Evolutionary conservation across 768 basidiomycete species (phyloP), one percentile per base, ranked within the genome.

Genomic region (Auricularia sp.): DNA sequence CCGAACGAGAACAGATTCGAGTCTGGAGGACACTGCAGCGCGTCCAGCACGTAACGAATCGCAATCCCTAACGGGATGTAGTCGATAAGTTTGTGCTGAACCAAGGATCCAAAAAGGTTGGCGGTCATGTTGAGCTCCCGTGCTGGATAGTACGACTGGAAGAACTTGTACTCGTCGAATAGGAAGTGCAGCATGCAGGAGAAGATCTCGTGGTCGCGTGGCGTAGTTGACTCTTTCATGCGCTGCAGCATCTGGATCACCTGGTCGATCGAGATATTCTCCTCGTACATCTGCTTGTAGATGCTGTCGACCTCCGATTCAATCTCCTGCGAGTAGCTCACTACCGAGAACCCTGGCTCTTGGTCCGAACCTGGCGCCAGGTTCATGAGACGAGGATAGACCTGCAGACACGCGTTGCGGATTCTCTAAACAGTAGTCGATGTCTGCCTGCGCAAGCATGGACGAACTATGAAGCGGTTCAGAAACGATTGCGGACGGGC

Each of bases 121-220:
- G 92, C 97, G 6, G 97, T 98, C 87, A 98, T 94, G 63, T 88
- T 86, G 58, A 98, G 82, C 77, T 98, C 94, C 68, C 94, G 90
- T 45, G 90, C 82, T 33, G 97, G 97, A 71, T 94, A 94, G 76
- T 89, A 97, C 47, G 90, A 89, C 73, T 96, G 93, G 85, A 98
- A 97, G 81, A 98, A 99, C 72, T 94, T 95, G 85, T 97, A 97
- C 78, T 99, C 97, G 84, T 98, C 97, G 77, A 99, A 98, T 54
- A 99, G 85, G 81, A 97, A 96, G 79, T 98, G 95, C 62, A 99
- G 88, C 87, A 97, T 97, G 84, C 94, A 98, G n/a, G 94, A 97
- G 73, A 98, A 98, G 67, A 97, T 85, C 77, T 98, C 94, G 73
- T 96, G 93, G 70, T 98, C 94, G 64, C 87, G 86, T 56, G 87